Base-by-base conservation (phyloP, 2,329 filamentous ascomycete genomes). In the Colletotrichum tropicale region DNA sequence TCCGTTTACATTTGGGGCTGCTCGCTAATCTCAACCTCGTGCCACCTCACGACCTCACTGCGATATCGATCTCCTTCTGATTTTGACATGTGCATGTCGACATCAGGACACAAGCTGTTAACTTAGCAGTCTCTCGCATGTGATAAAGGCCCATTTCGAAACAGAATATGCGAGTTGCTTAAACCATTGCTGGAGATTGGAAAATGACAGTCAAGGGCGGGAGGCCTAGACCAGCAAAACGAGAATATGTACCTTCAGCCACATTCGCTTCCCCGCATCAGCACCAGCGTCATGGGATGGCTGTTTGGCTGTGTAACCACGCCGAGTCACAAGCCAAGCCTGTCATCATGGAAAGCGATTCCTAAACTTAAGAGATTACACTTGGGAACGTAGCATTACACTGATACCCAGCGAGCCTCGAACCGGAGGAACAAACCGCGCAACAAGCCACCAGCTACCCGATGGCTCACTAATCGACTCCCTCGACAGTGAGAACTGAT, bases 11-110 rank as follows among this genome's bases (percentile, higher is more conserved):
- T 34, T n/a, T 8, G 56, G 24, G 30, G 64, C n/a, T 12, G 6
- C 30, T 70, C 61, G 72, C 72, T 56, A 66, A 60, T 61, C 34
- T 48, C 30, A 26, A 28, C 34, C 61, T 36, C 24, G 48, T 56
- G 48, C 18, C 66, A 36, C 56, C 32, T 52, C 8, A 43, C 38
- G 18, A 43, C 38, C 4, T 43, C 36, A 38, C 15, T 8, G 36
- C 36, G 36, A 38, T 38, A 1, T 4, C 36, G 36, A 18, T 36
- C 4, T 24, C 24, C 24, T 24, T 24, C 24, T 34, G n/a, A 36
- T 18, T 30, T 21, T 36, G 62, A 65, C 62, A 66, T 66, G 64
- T 66, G 38, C 62, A 43, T 24, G 12, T 43, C 12, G 38, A 43
- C 8, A 9, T n/a, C 18, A 43, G 38, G 18, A 18, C 16, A 43